A percentile compares a stretch with the other conserved stretches of the same genome.
phyloP scores from a whole-genome alignment of 495 filamentous ascomycete genomes.

The Cercophora newfieldiana region DNA sequence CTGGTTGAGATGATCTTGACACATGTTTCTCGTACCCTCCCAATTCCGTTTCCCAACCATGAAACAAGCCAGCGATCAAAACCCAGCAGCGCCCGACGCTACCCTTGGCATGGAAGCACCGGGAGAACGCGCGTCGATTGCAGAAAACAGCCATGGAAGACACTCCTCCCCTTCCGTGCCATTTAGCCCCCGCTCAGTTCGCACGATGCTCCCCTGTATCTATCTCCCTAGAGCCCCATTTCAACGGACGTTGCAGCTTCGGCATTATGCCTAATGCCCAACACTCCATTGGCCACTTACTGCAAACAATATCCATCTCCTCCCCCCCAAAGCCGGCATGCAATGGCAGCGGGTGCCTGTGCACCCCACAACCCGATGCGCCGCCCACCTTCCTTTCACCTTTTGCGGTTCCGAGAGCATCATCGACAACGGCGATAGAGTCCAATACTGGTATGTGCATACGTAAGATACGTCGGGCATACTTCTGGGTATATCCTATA shows the following conservation, averaged over 20 bases:
- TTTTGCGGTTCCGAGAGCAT: background rate
- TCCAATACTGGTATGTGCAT: background rate
- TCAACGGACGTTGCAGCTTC: background rate
- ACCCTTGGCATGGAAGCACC: background rate
- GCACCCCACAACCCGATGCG: conserved; percentile 4
- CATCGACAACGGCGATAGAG: background rate
- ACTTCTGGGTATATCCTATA: too few species aligned
- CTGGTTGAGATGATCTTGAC: background rate
- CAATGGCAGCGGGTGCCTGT: background rate
- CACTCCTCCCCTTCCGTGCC: background rate
- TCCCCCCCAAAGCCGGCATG: background rate
- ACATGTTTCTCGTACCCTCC: background rate
- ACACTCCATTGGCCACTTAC: background rate
- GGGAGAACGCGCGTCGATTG: conserved; percentile 9
- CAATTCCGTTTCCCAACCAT: background rate
- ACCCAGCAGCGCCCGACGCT: background rate
- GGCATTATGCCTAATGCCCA: background rate
- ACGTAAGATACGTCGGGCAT: too few species aligned
- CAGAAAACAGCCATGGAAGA: background rate
- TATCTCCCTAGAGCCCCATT: conserved; percentile 3
- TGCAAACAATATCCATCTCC: background rate
- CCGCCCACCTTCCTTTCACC: background rate
- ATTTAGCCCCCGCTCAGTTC: background rate
- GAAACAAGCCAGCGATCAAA: background rate
- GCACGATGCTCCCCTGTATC: background rate